Conservation (phyloP, 73 alveolate genomes). For the Uronychia setigera region DNA sequence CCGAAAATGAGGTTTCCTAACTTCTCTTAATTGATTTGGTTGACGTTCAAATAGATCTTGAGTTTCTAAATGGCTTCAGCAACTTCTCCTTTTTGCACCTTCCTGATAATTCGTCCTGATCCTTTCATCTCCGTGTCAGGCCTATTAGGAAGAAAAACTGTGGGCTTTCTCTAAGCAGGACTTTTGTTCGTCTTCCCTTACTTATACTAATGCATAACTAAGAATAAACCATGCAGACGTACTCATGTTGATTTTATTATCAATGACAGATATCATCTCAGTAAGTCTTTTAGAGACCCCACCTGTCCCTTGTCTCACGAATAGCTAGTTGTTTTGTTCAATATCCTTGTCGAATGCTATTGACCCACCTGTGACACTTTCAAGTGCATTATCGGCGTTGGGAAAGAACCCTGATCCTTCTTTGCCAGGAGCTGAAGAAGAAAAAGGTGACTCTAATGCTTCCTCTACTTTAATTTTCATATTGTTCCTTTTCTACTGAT, state of each 20-base stretch:
- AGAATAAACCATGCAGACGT: not conserved
- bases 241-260: not conserved
- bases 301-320: too few species aligned
- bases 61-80: not conserved
- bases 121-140: not conserved
- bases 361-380: too few species aligned
- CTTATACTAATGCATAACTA: not conserved
- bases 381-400: too few species aligned
- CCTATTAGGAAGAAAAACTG: not conserved
- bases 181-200: not conserved
- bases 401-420: too few species aligned
- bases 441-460: too few species aligned
- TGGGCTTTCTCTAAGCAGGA: not conserved
- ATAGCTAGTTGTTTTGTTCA: too few species aligned
- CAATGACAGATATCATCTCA: not conserved
- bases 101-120: not conserved
- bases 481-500: too few species aligned
- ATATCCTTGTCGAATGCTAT: too few species aligned
- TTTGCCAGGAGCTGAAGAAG: too few species aligned
- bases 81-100: not conserved
- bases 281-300: not conserved
- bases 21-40: not conserved
- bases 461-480: too few species aligned
- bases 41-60: not conserved
- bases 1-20: not conserved